Evolutionary conservation across 768 basidiomycete genomes (phyloP).

Genomic region (Infundibulicybe gibba): DNA sequence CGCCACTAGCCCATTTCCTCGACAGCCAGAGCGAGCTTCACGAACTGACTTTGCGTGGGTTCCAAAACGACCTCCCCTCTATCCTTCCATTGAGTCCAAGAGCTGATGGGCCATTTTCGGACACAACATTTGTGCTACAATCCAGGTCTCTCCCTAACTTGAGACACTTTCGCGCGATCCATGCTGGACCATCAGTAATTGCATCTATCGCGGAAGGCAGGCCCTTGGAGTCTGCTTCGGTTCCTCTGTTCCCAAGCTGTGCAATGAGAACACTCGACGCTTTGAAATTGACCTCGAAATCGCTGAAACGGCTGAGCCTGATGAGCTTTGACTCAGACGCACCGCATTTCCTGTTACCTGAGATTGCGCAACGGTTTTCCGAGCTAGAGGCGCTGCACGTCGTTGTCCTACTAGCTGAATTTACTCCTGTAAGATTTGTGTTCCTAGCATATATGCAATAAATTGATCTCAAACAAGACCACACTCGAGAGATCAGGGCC

Average conservation of each 20-base stretch:
- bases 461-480: constrained; percentile 11
- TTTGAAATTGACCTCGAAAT: constrained; percentile 30
- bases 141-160: constrained; percentile 44
- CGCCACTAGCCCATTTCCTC: constrained; percentile 45
- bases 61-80: constrained; percentile 26
- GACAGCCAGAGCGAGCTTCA: constrained; percentile 42
- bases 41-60: constrained; percentile 55
- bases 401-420: constrained; percentile 49
- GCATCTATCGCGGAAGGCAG: constrained; percentile 40
- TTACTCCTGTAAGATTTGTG: constrained; percentile 35
- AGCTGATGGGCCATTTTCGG: not conserved
- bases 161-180: constrained; percentile 47
- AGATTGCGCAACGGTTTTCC: constrained; percentile 44
- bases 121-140: constrained; percentile 27
- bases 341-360: constrained; percentile 39
- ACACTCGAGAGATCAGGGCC: constrained; percentile 39
- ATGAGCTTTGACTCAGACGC: constrained; percentile 52
- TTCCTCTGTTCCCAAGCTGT: constrained; percentile 45
- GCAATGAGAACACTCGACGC: constrained; percentile 39
- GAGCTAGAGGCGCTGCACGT: constrained; percentile 58
- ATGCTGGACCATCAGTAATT: constrained; percentile 44
- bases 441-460: not conserved
- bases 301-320: constrained; percentile 49
- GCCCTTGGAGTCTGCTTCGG: constrained; percentile 46
- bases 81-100: constrained; percentile 13